These are phyloP conservation scores for Botryotinia calthae DNA, from an alignment of 2,329 filamentous ascomycete species.

Conservation along the genomic window DNA sequence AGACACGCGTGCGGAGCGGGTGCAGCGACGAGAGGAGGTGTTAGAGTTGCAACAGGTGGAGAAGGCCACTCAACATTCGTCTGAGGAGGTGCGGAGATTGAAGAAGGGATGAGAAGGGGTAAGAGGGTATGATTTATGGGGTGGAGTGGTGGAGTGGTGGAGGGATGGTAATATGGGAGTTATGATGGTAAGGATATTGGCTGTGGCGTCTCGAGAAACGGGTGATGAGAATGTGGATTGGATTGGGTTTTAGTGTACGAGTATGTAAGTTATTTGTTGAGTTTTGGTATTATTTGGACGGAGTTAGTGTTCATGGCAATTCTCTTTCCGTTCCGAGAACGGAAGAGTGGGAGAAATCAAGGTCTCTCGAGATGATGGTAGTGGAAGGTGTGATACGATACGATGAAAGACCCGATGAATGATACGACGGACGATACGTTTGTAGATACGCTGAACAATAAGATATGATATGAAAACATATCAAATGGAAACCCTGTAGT, in stretches of 20 bases:
- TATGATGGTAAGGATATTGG: neutral
- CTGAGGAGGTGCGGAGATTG: neutral
- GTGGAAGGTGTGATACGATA: neutral
- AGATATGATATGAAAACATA: neutral
- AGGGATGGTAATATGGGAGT: no score
- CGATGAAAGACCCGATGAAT: neutral
- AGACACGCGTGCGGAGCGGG: neutral
- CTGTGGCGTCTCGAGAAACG: neutral
- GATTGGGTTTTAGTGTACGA: neutral
- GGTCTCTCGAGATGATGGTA: neutral
- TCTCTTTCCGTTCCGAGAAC: neutral
- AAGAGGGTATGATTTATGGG: no score
- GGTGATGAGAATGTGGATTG: neutral
- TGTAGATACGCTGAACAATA: neutral
- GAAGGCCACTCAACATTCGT: neutral
- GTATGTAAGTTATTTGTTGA: neutral
- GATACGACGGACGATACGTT: no score
- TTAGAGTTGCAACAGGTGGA: neutral
- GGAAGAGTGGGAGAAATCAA: neutral
- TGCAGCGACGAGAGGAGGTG: neutral
- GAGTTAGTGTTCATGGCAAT: neutral
- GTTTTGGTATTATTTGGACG: fast-evolving
- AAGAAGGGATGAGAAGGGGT: neutral
- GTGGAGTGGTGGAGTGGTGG: neutral
- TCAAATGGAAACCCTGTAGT: neutral